A percentile compares a stretch with the other conserved stretches of the same genome.
Conservation (phyloP, 1,284 basidiomycete genomes). For the Uromyces viciae-fabae region DNA sequence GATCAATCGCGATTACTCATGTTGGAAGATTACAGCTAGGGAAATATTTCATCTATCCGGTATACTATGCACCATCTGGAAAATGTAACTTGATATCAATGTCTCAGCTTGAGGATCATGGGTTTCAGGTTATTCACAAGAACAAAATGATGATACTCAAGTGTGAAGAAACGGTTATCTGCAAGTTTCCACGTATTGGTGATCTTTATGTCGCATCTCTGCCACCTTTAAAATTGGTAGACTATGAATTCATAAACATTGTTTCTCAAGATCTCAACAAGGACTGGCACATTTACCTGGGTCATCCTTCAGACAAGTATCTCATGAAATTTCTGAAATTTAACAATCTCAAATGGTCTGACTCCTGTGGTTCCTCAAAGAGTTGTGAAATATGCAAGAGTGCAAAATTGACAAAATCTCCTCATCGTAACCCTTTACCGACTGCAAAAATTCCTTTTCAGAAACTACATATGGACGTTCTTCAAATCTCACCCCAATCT, state of each 20-base stretch:
- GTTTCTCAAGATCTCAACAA: neutral
- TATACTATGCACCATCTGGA: neutral
- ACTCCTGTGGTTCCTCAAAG: too few relatives aligned
- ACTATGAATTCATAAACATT: neutral
- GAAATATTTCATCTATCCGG: neutral
- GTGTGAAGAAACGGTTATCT: neutral
- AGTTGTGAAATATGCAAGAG: neutral
- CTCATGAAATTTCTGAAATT: slow-evolving; percentile 2
- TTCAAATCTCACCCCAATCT: neutral
- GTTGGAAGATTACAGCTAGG: neutral
- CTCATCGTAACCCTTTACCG: neutral
- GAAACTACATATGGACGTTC: neutral
- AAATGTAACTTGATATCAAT: neutral
- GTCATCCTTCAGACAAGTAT: slow-evolving; percentile 3
- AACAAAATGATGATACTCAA: neutral
- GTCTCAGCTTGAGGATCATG: slow-evolving; percentile 22
- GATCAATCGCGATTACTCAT: neutral
- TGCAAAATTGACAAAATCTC: neutral
- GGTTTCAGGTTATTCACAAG: neutral
- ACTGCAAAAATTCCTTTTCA: neutral
- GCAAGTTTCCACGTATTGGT: neutral
- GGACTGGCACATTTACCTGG: neutral
- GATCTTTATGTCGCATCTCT: neutral
- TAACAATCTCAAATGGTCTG: too few relatives aligned
- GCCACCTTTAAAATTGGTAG: neutral